Conservation (phyloP, 371 early-diverging fungal genomes). For the Actinomucor elegans region DNA sequence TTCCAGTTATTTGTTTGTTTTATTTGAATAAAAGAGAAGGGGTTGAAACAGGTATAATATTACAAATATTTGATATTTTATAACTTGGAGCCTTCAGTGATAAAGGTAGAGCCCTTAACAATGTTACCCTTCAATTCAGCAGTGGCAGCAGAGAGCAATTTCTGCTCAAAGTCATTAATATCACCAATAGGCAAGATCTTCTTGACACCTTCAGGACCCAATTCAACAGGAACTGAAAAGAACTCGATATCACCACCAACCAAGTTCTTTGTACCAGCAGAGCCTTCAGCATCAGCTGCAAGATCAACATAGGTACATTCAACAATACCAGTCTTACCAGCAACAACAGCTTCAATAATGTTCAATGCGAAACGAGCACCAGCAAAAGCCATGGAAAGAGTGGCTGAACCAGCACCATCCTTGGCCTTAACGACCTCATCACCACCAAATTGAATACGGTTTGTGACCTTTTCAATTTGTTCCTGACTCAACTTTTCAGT, state of each 20-base stretch:
- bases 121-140: slow-evolving; percentile 84
- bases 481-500: slow-evolving; percentile 63
- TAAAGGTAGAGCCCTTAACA: slow-evolving; percentile 60
- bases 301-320: slow-evolving; percentile 86
- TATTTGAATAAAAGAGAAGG: too few species aligned
- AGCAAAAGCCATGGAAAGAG: slow-evolving; percentile 90
- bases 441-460: slow-evolving; percentile 93
- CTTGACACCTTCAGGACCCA: slow-evolving; percentile 76
- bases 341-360: slow-evolving; percentile 69
- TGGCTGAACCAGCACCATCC: slow-evolving; percentile 80
- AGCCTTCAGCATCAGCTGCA: slow-evolving; percentile 61
- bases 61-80: too few species aligned
- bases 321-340: slow-evolving; percentile 60
- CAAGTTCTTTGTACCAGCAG: slow-evolving; percentile 54
- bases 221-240: slow-evolving; percentile 84
- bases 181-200: slow-evolving; percentile 72
- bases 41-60: too few species aligned
- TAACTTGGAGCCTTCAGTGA: slow-evolving; percentile 43
- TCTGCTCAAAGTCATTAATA: slow-evolving; percentile 69
- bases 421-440: slow-evolving; percentile 97
- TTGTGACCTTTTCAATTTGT: slow-evolving; percentile 73
- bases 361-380: slow-evolving; percentile 83
- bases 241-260: slow-evolving; percentile 61
- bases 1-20: too few species aligned
- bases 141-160: slow-evolving; percentile 66